Evolutionary conservation across 257 asterid genomes (phyloP).

Genomic region (Solanum piurae): DNA sequence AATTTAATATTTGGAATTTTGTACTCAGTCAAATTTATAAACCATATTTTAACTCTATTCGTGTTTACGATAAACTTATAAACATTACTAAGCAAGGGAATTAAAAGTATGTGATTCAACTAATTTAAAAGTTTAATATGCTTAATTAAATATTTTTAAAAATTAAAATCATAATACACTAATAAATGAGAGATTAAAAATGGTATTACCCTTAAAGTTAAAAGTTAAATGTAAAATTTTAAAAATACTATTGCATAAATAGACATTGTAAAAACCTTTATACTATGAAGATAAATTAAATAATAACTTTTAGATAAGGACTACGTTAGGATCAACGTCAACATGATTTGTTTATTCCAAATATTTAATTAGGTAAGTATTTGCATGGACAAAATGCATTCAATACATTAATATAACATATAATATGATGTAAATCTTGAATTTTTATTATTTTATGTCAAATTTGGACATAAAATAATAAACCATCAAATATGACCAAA

Average conservation of each 20-base stretch:
- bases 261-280: background rate
- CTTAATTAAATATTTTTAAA: too few relatives aligned
- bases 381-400: background rate
- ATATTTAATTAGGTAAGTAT: too few relatives aligned
- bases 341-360: background rate
- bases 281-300: background rate
- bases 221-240: background rate
- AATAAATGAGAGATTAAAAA: background rate
- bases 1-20: rapidly evolving
- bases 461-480: background rate
- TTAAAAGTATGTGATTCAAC: background rate
- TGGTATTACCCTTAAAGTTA: background rate
- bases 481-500: background rate
- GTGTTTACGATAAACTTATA: too few relatives aligned
- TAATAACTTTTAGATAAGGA: background rate
- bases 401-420: background rate
- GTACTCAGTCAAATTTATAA: too few relatives aligned
- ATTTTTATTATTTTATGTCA: background rate
- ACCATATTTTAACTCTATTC: too few relatives aligned
- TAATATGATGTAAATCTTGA: background rate
- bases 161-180: background rate
- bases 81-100: background rate
- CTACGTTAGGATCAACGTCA: background rate
- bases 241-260: background rate
- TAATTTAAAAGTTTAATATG: background rate